Evolutionary conservation across 2,329 filamentous ascomycete species (phyloP), one percentile per base, ranked within the genome.

Genomic region (Monilinia vaccinii-corymbosi): DNA sequence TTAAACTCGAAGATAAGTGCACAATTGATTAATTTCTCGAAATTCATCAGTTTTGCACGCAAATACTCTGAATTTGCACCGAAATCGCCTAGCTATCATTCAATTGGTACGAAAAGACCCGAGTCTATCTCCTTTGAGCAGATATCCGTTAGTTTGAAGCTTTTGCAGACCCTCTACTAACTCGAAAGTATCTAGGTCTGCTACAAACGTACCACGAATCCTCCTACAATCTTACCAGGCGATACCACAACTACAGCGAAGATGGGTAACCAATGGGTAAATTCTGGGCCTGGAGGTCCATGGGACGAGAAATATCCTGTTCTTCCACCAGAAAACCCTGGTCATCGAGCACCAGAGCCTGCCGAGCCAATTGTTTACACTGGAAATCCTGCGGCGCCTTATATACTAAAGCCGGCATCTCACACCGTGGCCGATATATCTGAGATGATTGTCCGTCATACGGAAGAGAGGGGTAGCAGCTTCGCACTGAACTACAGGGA

Each of bases 351-450:
- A 16, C 18, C 36, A 4, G 18, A 3, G 7, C 18, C 18, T 38
- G 14, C 36, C 21, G 36, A 21, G 18, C 36, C 18, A 0, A 31
- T 32, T 7, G 0, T 16, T 4, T 53, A 53, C 8, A 18, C 23
- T 8, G 3, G 25, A 0, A 13, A 31, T 21, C 2, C 1, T 14
- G 3, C 2, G 18, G 18, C 7, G n/a, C 11, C 25, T 3, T 31
- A 16, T 31, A 53, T 31, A 2, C 28, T 42, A n/a, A 52, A 31
- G 8, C 7, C 25, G 7, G 0, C 14, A 21, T 53, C 25, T 1
- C 25, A 53, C 7, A 32, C 34, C 36, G 14, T 28, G 23, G 7
- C 11, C 13, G 36, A 53, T 16, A 31, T 53, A 40, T 53, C 7
- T 31, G 7, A 14, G 11, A 53, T 53, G 36, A 42, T 53, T 7